Percentiles rank a stretch among this genome's conserved stretches.
These are phyloP conservation scores for Tardiomyces depauwii DNA, from an alignment of 1,139 yeast genomes.

Conservation along the genomic window DNA sequence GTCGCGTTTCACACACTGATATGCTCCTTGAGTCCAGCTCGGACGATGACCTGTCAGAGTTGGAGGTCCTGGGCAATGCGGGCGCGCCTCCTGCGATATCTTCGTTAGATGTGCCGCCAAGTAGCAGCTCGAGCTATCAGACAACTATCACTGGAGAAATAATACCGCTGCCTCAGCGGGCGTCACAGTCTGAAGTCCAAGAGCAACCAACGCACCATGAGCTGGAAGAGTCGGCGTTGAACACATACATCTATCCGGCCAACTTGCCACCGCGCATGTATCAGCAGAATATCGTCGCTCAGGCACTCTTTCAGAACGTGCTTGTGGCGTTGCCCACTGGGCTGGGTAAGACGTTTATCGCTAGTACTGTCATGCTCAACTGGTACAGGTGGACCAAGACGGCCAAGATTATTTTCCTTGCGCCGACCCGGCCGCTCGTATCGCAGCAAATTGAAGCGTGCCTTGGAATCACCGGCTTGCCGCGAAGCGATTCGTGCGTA, in stretches of 20 bases:
- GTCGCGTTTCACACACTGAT: too few species aligned
- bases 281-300: conserved; percentile 67
- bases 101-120: background rate
- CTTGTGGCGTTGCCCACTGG: conserved; percentile 96
- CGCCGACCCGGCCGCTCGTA: conserved; percentile 96
- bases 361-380: conserved; percentile 87
- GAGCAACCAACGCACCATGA: conserved; percentile 25
- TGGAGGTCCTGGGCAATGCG: background rate
- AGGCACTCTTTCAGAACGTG: conserved; percentile 62
- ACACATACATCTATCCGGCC: conserved; percentile 68
- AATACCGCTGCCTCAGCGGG: background rate
- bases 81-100: background rate
- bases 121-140: background rate
- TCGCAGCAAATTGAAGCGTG: conserved; percentile 96
- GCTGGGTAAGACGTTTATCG: conserved; percentile 92
- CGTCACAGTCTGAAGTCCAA: too few species aligned
- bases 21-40: background rate
- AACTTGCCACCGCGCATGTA: conserved; percentile 79
- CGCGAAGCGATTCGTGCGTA: conserved; percentile 66
- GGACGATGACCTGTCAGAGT: background rate
- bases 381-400: conserved; percentile 71
- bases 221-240: conserved; percentile 32
- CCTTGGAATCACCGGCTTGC: conserved; percentile 75
- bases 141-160: background rate
- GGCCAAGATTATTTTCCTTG: conserved; percentile 82